A percentile compares a stretch with the other conserved stretches of the same genome.
Evolutionary conservation across 2,329 filamentous ascomycete species (phyloP).

Genomic region (Penicillium polonicum): DNA sequence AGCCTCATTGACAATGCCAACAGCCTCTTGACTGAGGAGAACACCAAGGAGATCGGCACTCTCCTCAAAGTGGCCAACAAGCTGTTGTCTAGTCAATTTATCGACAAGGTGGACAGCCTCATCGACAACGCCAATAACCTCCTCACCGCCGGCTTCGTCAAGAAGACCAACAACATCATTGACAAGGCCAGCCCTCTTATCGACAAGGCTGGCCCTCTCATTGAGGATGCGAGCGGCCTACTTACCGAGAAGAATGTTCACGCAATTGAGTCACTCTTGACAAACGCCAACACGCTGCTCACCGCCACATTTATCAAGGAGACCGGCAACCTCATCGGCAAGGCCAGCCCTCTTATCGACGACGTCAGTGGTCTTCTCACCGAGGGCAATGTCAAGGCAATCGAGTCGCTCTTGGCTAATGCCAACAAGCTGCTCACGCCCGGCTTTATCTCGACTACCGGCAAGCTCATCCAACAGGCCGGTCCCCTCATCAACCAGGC

Average conservation of each 20-base stretch:
- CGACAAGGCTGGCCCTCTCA: slow-evolving; percentile 16
- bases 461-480: slow-evolving; percentile 16
- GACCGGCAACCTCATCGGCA: slow-evolving; percentile 15
- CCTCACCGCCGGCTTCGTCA: slow-evolving; percentile 27
- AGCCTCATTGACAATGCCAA: slow-evolving; percentile 18
- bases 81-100: not conserved
- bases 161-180: slow-evolving; percentile 20
- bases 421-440: slow-evolving; percentile 17
- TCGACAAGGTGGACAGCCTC: slow-evolving; percentile 14
- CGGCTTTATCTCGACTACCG: slow-evolving; percentile 13
- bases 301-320: slow-evolving; percentile 26
- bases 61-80: not conserved
- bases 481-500: slow-evolving; percentile 2
- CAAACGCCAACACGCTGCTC: slow-evolving; percentile 28
- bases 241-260: slow-evolving; percentile 8
- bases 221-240: slow-evolving; percentile 11
- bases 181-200: slow-evolving; percentile 21
- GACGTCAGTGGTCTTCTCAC: slow-evolving; percentile 5
- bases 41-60: slow-evolving; percentile 12
- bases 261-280: slow-evolving; percentile 7
- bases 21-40: slow-evolving; percentile 19
- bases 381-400: slow-evolving; percentile 65
- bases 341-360: slow-evolving; percentile 5
- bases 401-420: slow-evolving; percentile 52
- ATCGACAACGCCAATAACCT: slow-evolving; percentile 25